Base-by-base conservation (phyloP, 2,329 filamentous ascomycete genomes). In the Juglanconis juglandina region DNA sequence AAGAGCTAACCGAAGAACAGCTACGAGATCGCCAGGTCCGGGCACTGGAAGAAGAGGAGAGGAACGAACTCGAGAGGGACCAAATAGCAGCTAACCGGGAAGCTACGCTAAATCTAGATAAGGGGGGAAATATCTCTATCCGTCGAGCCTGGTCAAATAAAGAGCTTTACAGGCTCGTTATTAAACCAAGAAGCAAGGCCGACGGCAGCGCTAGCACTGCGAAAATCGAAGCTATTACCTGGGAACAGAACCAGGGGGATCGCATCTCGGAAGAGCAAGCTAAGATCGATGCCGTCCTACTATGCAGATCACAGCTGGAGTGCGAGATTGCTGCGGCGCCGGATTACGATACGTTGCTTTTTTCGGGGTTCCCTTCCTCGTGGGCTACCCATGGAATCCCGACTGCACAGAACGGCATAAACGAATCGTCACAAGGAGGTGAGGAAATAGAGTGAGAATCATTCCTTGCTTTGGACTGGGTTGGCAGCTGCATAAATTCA, bases 141-240 rank as follows among this genome's bases (percentile, higher is more conserved):
- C 55, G 55, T 37, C 48, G 48, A 51, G 32, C 14, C 47, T 58
- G 55, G 55, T 30, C 48, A 44, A 46, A 52, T 32, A 52, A 3
- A 24, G 48, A 58, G 55, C 48, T 58, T 8, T 58, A 58, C 55
- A 58, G 55, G 11, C 37, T 57, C 13, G 35, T 24, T 51, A 11
- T 58, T 5, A 42, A 49, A 14, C 55, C 49, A 33, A 51, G n/a
- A 9, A 55, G 33, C 53, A 10, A 39, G 7, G 47, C 37, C 30
- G 51, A 53, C 1, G 30, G 51, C 51, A 5, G 10, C 35, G 34
- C 17, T 3, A 53, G 35, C 14, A n/a, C n/a, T 32, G 32, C 47
- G 13, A 53, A 44, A 33, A 34, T 53, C 13, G 51, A 53, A 46
- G 13, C 51, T 6, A 44, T 53, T 13, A 44, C 24, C 39, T 53